These are phyloP conservation scores for Fomitiporia mediterranea DNA, from an alignment of 1,284 basidiomycete genomes.

Conservation along the genomic window DNA sequence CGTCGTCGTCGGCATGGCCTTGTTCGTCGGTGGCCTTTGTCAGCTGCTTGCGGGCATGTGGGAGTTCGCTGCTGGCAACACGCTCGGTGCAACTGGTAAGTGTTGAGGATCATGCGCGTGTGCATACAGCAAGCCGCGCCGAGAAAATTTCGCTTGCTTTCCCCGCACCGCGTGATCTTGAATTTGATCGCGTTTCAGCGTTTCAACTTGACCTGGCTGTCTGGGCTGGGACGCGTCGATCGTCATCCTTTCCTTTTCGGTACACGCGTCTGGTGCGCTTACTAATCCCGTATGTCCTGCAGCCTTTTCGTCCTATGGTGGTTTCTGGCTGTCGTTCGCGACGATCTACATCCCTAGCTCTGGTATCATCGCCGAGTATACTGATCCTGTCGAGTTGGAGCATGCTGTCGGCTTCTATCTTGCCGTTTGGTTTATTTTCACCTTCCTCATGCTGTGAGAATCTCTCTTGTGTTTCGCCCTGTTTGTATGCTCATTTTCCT, in stretches of 20 bases:
- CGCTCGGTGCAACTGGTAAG: slow-evolving; percentile 66
- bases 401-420: slow-evolving; percentile 66
- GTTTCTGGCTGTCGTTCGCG: slow-evolving; percentile 81
- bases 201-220: background rate
- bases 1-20: slow-evolving; percentile 79
- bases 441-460: slow-evolving; percentile 57
- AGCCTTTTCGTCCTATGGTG: slow-evolving; percentile 81
- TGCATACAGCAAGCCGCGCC: background rate
- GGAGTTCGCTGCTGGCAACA: slow-evolving; percentile 76
- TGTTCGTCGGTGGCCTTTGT: slow-evolving; percentile 78
- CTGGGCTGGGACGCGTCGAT: background rate
- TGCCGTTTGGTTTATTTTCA: slow-evolving; percentile 67
- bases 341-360: slow-evolving; percentile 60
- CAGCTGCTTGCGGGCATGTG: slow-evolving; percentile 77
- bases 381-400: slow-evolving; percentile 40
- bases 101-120: slow-evolving; percentile 17
- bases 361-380: slow-evolving; percentile 53
- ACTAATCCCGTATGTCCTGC: slow-evolving; percentile 22
- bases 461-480: slow-evolving; percentile 27
- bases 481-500: background rate
- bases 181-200: background rate
- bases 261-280: slow-evolving; percentile 2
- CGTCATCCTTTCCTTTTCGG: background rate
- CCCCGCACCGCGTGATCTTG: background rate
- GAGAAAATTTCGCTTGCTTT: background rate